These are phyloP conservation scores for Gentiana macrophylla DNA, from an alignment of 257 asterid genomes.

Conservation along the genomic window DNA sequence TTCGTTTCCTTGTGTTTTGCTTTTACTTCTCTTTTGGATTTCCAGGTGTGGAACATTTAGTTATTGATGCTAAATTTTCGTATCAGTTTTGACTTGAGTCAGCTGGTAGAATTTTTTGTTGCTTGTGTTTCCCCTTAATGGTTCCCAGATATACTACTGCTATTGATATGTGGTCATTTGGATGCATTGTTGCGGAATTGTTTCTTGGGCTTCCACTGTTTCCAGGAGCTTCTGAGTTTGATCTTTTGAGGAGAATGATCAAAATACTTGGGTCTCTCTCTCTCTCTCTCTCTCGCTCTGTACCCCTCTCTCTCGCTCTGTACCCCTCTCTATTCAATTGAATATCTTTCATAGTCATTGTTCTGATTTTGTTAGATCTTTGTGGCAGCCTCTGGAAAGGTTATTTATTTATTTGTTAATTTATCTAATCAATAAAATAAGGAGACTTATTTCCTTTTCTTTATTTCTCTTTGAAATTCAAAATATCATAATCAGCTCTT, in stretches of 20 bases:
- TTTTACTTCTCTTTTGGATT: neutral
- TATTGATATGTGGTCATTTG: constrained; percentile 99
- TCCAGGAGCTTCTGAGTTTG: constrained; percentile 99
- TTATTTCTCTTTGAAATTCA: too few species aligned
- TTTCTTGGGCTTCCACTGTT: constrained; percentile 92
- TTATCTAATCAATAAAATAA: too few species aligned
- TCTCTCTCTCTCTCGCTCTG: neutral
- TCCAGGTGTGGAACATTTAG: neutral
- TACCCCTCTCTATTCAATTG: neutral
- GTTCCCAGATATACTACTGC: constrained; percentile 77
- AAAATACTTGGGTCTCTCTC: constrained; percentile 75
- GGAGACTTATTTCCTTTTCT: too few species aligned
- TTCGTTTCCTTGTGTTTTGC: neutral
- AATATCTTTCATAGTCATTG: too few species aligned
- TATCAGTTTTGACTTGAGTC: neutral
- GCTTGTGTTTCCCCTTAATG: constrained; percentile 39
- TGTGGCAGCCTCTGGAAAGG: constrained; percentile 1
- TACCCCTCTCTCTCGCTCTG: constrained; percentile 18
- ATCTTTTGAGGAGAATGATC: constrained; percentile 91
- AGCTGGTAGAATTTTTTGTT: neutral
- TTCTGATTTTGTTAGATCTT: neutral
- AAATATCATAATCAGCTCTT: too few species aligned
- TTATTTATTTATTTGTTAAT: neutral
- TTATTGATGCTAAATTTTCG: neutral
- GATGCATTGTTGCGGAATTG: constrained; percentile 96